Evolutionary conservation across 2,329 filamentous ascomycete species (phyloP).

Genomic region (Sphaerulina musiva): DNA sequence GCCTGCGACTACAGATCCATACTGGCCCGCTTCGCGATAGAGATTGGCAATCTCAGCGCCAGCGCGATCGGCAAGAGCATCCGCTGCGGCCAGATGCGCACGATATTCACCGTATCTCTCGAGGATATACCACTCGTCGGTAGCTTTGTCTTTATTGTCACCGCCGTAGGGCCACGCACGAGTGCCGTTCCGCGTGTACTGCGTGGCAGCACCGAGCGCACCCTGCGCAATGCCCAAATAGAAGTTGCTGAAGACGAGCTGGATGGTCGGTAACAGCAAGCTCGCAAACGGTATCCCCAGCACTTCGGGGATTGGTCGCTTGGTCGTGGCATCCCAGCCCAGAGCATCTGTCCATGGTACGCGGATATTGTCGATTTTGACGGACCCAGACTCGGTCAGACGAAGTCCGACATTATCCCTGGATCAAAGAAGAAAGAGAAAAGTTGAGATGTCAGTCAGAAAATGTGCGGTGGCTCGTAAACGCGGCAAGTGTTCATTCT

Average conservation of each 20-base stretch:
- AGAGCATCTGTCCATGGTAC: constrained; percentile 56
- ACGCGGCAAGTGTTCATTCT: too few species aligned
- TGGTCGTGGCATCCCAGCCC: constrained; percentile 51
- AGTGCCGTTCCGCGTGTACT: constrained; percentile 53
- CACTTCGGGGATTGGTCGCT: constrained; percentile 46
- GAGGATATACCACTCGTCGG: constrained; percentile 61
- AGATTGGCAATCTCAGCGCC: constrained; percentile 45
- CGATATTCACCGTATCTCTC: constrained; percentile 59
- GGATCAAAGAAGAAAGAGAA: too few species aligned
- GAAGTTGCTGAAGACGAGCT: constrained; percentile 61
- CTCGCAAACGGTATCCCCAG: constrained; percentile 51
- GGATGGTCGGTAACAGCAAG: constrained; percentile 57
- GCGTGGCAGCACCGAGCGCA: constrained; percentile 49
- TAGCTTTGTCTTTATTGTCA: constrained; percentile 53
- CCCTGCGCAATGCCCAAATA: constrained; percentile 59
- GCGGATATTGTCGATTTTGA: constrained; percentile 53
- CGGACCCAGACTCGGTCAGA: constrained; percentile 57
- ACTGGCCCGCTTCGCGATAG: constrained; percentile 36
- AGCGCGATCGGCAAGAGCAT: constrained; percentile 53
- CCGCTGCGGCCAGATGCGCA: constrained; percentile 55
- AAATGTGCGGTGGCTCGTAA: too few species aligned
- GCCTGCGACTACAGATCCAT: constrained; percentile 20
- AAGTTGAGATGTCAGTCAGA: too few species aligned
- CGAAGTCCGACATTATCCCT: constrained; percentile 57
- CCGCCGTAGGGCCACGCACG: constrained; percentile 59